Conservation (phyloP, 495 filamentous ascomycete genomes). For the Tuber umbilicatum region DNA sequence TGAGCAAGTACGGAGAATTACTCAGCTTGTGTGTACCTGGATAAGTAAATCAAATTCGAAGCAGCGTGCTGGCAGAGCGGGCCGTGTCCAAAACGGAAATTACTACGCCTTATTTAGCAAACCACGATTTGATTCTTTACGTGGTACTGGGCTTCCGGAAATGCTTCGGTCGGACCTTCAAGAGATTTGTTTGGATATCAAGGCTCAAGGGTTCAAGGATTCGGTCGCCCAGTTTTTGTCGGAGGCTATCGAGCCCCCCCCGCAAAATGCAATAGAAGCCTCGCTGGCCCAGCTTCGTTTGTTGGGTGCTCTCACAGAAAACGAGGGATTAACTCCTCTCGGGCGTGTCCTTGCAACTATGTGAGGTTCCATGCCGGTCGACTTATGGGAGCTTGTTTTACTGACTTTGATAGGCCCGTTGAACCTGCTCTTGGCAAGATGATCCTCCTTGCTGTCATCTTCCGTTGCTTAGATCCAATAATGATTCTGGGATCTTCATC, state of each 20-base stretch:
- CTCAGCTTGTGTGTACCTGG: constrained; percentile 49
- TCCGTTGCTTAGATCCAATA: constrained; percentile 57
- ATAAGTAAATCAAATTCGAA: constrained; percentile 52
- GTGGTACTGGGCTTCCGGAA: constrained; percentile 48
- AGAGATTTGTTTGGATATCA: constrained; percentile 49
- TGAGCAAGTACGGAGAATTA: constrained; percentile 47
- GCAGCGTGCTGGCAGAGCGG: constrained; percentile 56
- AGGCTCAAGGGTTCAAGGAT: constrained; percentile 46
- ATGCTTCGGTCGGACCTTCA: constrained; percentile 51
- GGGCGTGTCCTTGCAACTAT: constrained; percentile 49
- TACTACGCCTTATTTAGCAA: constrained; percentile 55
- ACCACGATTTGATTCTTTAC: constrained; percentile 48
- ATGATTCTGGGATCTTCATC: constrained; percentile 50
- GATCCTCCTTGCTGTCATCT: constrained; percentile 55
- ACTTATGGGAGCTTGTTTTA: neutral
- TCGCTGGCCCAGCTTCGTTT: constrained; percentile 48
- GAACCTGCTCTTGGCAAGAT: constrained; percentile 53
- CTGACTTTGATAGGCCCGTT: constrained; percentile 33
- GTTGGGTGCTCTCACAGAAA: constrained; percentile 49
- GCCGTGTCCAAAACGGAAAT: constrained; percentile 53
- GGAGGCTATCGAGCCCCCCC: constrained; percentile 52
- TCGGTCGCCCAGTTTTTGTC: constrained; percentile 49
- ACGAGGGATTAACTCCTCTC: constrained; percentile 51
- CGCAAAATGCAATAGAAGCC: constrained; percentile 44
- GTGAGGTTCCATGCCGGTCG: constrained; percentile 21